Percentiles rank a stretch among this genome's conserved stretches.
These are phyloP conservation scores for Zoysia japonica DNA, from an alignment of 176 grass and related monocot genomes.

Conservation along the genomic window DNA sequence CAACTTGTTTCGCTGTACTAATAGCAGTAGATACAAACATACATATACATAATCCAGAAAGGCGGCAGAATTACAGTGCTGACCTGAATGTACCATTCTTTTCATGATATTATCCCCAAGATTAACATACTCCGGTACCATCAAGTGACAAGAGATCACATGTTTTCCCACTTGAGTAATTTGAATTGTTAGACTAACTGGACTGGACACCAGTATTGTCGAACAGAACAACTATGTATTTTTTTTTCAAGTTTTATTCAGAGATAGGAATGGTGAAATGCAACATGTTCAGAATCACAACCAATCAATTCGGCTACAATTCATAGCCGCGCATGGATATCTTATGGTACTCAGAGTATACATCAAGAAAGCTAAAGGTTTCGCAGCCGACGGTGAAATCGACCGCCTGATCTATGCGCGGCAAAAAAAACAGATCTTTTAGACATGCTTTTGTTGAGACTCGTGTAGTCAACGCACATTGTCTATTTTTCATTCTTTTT, in stretches of 20 bases:
- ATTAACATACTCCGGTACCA: constrained; percentile 22
- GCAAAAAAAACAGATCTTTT: no score
- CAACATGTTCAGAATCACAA: neutral
- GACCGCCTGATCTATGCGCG: no score
- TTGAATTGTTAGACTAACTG: neutral
- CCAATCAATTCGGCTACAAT: neutral
- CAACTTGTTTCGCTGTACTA: constrained; percentile 18
- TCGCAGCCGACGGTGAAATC: no score
- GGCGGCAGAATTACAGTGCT: constrained; percentile 15
- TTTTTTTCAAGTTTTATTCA: neutral
- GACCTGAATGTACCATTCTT: constrained; percentile 43
- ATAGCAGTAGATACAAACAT: constrained; percentile 25
- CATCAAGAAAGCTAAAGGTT: no score
- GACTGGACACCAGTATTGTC: neutral
- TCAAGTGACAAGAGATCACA: neutral
- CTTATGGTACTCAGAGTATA: no score
- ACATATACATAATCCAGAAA: constrained; percentile 7
- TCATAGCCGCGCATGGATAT: no score
- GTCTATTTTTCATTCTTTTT: no score
- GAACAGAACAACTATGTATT: neutral
- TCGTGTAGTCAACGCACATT: no score
- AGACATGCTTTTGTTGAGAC: no score
- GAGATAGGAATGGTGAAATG: neutral
- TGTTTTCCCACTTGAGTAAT: neutral
- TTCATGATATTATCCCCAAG: constrained; percentile 16